phyloP scores from a whole-genome alignment of 2,329 filamentous ascomycete genomes.

The Rhynchosporium graminicola region DNA sequence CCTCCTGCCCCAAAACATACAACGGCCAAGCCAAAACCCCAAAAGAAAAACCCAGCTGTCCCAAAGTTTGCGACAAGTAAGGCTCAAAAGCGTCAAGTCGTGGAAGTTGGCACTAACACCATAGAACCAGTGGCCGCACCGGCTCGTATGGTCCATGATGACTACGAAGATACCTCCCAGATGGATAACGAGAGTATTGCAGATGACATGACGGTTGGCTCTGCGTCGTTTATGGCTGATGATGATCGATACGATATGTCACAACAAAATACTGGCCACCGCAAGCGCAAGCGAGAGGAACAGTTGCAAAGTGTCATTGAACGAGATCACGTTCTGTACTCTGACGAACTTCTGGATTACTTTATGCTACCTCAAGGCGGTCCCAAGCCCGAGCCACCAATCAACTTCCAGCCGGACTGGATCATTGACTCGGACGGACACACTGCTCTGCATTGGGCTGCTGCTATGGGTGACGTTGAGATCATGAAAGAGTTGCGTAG shows the following conservation, averaged over 20 bases:
- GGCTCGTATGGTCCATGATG: conserved; percentile 55
- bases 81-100: conserved; percentile 23
- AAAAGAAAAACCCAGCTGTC: conserved; percentile 61
- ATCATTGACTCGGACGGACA: conserved; percentile 92
- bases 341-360: conserved; percentile 92
- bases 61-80: conserved; percentile 58
- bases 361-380: conserved; percentile 81
- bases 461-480: conserved; percentile 93
- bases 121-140: conserved; percentile 44
- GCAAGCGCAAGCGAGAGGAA: conserved; percentile 77
- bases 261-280: conserved; percentile 61
- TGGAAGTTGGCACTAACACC: conserved; percentile 31
- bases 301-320: conserved; percentile 67
- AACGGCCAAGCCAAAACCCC: conserved; percentile 80
- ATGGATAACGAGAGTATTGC: conserved; percentile 75
- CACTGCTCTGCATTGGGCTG: conserved; percentile 94
- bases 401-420: conserved; percentile 85
- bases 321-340: conserved; percentile 86
- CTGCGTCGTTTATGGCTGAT: conserved; percentile 82
- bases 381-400: conserved; percentile 70
- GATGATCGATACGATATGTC: conserved; percentile 75
- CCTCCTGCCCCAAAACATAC: conserved; percentile 93
- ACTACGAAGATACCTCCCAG: conserved; percentile 63
- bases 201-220: conserved; percentile 80
- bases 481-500: conserved; percentile 85